Conservation (phyloP, 2,329 filamentous ascomycete genomes). For the Ophiostoma sp. region DNA sequence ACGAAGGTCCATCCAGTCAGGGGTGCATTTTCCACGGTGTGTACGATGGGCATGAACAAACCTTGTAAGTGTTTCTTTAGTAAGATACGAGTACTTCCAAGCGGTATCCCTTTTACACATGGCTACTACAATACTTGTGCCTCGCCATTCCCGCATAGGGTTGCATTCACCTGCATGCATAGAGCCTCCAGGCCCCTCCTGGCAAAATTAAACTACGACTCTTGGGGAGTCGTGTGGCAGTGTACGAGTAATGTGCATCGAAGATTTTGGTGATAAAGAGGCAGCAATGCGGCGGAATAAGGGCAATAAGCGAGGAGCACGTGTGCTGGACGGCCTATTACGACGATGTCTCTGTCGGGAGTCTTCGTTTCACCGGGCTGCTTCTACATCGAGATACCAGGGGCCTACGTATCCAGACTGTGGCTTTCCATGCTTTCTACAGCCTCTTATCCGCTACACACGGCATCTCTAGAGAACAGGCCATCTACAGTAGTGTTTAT, state of each 20-base stretch:
- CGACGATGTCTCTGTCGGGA: background rate
- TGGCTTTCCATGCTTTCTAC: too few species aligned
- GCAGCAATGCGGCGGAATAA: background rate
- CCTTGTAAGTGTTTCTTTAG: too few species aligned
- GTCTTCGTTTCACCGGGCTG: background rate
- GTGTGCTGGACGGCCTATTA: background rate
- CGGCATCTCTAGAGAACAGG: too few species aligned
- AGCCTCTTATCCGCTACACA: too few species aligned
- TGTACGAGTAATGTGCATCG: background rate
- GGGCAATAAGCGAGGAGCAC: too few species aligned
- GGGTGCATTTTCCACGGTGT: background rate
- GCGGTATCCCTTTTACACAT: background rate
- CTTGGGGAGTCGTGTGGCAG: background rate
- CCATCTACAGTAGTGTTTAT: too few species aligned
- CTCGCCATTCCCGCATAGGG: background rate
- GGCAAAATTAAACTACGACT: constrained; percentile 7
- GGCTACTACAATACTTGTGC: background rate
- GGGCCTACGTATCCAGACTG: background rate
- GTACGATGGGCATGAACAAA: too few species aligned
- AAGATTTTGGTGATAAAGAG: background rate
- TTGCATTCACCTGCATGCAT: constrained; percentile 6
- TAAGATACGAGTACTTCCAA: background rate
- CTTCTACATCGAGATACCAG: constrained; percentile 1
- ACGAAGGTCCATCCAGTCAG: background rate
- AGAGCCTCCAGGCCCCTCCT: background rate